Evolutionary conservation across 2,329 filamentous ascomycete genomes (phyloP).

Genomic region (Aureobasidium sp.): DNA sequence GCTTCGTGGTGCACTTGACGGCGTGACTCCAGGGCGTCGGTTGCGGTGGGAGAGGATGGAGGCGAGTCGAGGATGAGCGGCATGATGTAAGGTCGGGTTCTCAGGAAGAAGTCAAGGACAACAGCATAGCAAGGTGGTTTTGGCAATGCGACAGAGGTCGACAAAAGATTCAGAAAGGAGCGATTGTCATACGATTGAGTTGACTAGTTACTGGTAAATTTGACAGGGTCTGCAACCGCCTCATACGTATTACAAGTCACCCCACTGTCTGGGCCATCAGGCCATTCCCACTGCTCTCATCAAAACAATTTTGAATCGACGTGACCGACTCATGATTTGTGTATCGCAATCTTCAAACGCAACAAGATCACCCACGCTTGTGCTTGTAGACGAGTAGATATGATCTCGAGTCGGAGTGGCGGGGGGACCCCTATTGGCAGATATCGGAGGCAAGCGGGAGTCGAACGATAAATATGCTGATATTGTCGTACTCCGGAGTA

Average conservation of each 20-base stretch:
- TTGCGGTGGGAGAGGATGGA: conserved; percentile 17
- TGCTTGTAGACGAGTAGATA: neutral
- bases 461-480: neutral
- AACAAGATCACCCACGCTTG: neutral
- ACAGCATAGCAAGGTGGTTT: neutral
- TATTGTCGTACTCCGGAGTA: too few species aligned
- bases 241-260: neutral
- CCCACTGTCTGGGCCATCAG: neutral
- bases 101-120: neutral
- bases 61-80: conserved; percentile 21
- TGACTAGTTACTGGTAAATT: conserved; percentile 1
- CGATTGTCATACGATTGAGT: neutral
- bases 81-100: conserved; percentile 13
- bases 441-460: neutral
- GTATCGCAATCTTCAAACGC: neutral
- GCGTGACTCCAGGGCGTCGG: conserved; percentile 30
- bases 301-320: neutral
- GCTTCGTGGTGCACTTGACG: conserved; percentile 50
- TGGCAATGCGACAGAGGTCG: neutral
- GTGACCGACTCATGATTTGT: neutral
- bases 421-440: neutral
- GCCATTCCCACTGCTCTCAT: neutral
- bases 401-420: neutral
- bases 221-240: conserved; percentile 3
- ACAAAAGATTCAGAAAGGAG: neutral